Evolutionary conservation across 75 land plant genomes (phyloP), one percentile per base, ranked within the genome.

Genomic region (Picea sitchensis): DNA sequence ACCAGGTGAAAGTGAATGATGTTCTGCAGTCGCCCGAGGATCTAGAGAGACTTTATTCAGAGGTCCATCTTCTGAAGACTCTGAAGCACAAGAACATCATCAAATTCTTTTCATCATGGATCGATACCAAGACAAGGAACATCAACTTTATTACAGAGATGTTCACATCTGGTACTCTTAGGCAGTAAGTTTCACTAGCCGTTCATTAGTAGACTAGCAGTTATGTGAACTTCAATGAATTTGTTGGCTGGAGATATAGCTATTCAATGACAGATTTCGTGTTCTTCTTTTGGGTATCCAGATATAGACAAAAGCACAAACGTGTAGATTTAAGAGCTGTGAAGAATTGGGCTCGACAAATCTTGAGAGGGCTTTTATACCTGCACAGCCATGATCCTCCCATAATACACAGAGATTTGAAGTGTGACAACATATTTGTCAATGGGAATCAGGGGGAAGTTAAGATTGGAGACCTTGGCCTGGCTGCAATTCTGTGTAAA

Each of bases 391-490:
- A 80, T 76, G 83, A 92, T 44, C 96, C 96, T 51, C 96, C 96
- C 59, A 82, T 93, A 1, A 93, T 93, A 34, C 96, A 93, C 63
- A 85, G 96, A 82, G 96, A 93, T 76, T 87, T 92, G 81, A 94
- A 94, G 79, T 94, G 96, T 80, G 96, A 94, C 75, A 93, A 93
- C 83, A 92, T 93, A 67, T 93, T 93, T 68, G 82, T 93, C 18
- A 93, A 93, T 90, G 96, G 96, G 5, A 90, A 93, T 64, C 93
- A 91, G 80, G 95, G 95, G 2, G 90, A 89, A 76, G 94, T 93
- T 34, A 93, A 93, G 82, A 93, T 93, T 77, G 96, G 96, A 23
- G 94, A 93, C 58, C 92, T 93, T 65, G 96, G 96, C 15, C 88
- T 93, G 20, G 96, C 96, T 38, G 94, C 94, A 20, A 93, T 93